Conservation (phyloP, 805 yeast species). For the Schizosaccharomyces pombe region DNA sequence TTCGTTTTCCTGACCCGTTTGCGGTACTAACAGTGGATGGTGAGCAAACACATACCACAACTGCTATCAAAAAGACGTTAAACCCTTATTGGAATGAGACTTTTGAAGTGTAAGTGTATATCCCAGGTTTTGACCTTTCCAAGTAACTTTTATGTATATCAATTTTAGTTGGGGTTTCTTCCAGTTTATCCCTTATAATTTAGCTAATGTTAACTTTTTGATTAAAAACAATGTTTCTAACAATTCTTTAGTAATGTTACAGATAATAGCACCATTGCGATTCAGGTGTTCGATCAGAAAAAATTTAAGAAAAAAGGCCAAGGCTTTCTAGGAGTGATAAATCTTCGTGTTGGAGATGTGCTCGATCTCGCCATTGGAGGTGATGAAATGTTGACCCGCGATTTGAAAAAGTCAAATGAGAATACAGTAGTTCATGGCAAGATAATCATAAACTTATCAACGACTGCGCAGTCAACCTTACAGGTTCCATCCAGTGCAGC, state of each 20-base stretch:
- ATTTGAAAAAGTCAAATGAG: constrained; percentile 75
- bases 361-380: background rate
- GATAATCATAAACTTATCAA: constrained; percentile 32
- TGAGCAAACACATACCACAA: constrained; percentile 80
- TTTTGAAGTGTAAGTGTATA: constrained; percentile 35
- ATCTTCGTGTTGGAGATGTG: constrained; percentile 32
- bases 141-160: background rate
- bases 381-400: constrained; percentile 69
- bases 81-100: constrained; percentile 97
- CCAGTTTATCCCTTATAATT: background rate
- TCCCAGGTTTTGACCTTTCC: background rate
- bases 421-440: constrained; percentile 84
- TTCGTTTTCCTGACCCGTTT: constrained; percentile 91
- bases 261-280: constrained; percentile 65
- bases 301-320: constrained; percentile 82
- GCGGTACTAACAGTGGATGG: constrained; percentile 97
- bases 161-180: background rate
- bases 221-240: background rate
- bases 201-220: background rate
- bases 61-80: constrained; percentile 76
- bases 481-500: constrained; percentile 5
- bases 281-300: constrained; percentile 33
- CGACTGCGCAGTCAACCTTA: constrained; percentile 11
- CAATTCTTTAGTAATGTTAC: constrained; percentile 22
- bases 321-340: constrained; percentile 91